Base-by-base conservation (phyloP, 1,284 basidiomycete species). In the Albatrellus sp. region DNA sequence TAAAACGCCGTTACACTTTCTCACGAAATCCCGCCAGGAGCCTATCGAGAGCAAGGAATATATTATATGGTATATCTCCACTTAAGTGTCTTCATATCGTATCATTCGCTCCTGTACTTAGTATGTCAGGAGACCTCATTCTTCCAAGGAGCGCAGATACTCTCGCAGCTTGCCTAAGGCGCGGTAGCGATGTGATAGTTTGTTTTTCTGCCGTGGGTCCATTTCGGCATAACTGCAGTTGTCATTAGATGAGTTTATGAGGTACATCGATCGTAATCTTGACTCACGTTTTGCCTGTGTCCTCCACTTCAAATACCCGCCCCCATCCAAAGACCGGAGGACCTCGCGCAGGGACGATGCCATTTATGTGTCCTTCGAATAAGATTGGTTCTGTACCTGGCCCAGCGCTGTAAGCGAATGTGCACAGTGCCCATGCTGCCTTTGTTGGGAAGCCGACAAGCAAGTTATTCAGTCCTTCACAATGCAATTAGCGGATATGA, bases 331-430 rank as follows among this genome's bases (percentile, higher is more conserved):
- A 96, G 17, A 74, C 63, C 13, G 68, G 67, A 0, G 80, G 74
- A 0, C 94, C 94, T 40, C 93, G 68, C 0, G 93, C 74, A 19
- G 79, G 78, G 0, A 98, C 96, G 44, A 98, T 93, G 17, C 94
- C 94, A 38, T 89, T 77, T 1, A 92, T 97, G 16, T 73, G 71
- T 0, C 94, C 94, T 59, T 98, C 92, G 51, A 98, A 98, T n/a
- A 98, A 61, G 43, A 91, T 68, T 1, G 86, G 80, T 44, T 89
- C 84, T 2, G 70, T 58, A 54, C 77, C 81, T 9, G 91, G 90
- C 0, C 90, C 90, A 2, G 85, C 67, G 43, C 79, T 89, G 62
- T 96, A 98, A 7, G 92, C 94, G 55, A 98, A 98, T 0, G 94
- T 98, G 66, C 94, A 98, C 7, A 98, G 69, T 0, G 93, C 93